Base-by-base conservation (phyloP, 352 stramenopile genomes). In the Pythium pyrilobum region DNA sequence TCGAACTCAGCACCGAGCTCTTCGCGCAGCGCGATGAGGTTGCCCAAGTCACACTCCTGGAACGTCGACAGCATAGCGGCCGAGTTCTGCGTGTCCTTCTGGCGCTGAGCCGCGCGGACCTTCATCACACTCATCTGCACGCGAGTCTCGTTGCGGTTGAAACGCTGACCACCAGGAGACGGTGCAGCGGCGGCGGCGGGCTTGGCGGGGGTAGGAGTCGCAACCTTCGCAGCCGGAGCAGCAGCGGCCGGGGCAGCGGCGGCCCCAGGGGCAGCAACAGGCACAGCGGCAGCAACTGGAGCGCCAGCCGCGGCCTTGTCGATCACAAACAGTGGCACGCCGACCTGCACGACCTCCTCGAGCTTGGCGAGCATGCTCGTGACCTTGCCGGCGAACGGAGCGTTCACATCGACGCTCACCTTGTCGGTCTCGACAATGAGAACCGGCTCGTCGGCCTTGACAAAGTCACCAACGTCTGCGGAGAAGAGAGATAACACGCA, bases 381-480 rank as follows among this genome's bases (percentile, higher is more conserved):
- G 50, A 99, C 65, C 52, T 84, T 84, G 34, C 97, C 97, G 3
- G 74, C 78, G 51, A 96, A 84, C 0, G 91, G 81, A 10, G 96
- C 89, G 41, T 96, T 89, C 21, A 97, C 88, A 44, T 97, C 89
- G 31, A 97, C 83, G 63, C 84, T 97, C 24, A 96, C 78, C 77
- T 99, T 99, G 73, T 99, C 97, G 0, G 97, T 99, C 78, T 99
- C 97, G 0, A 99, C 79, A 43, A 98, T 87, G 20, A 98, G 72
- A 4, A 99, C 89, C 11, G 98, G 84, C 53, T 99, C 96, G 64
- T 99, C 97, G 3, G 83, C 80, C 16, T 89, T 77, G 11, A 99
- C 92, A 56, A 93, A 97, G 72, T 99, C 96, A 23, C 97, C 97
- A 24, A 95, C 70, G n/a, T 87, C 82, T 92, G 43, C 43, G 51